Evolutionary conservation across 2,329 filamentous ascomycete genomes (phyloP), one percentile per base, ranked within the genome.

Genomic region (Trichoderma atroviride): DNA sequence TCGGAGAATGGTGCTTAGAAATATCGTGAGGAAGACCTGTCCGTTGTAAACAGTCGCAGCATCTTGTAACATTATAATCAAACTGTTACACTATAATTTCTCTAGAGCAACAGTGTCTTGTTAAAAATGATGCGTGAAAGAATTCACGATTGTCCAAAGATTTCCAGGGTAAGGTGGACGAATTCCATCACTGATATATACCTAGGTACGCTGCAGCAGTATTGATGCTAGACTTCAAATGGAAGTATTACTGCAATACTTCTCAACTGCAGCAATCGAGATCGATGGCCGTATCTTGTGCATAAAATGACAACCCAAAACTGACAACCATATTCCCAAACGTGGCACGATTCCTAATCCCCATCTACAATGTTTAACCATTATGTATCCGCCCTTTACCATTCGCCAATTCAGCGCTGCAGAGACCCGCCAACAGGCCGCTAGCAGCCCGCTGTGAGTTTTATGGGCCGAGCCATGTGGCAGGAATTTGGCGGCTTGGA

Each of bases 401-500:
- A 50, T 24, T 43, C 40, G 40, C 40, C 40, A 43, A 56, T 52
- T 6, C 1, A 37, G 24, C 5, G 60, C 37, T 3, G 50, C 24
- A 19, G 7, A 55, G 53, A 66, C 63, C 31, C 31, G 62, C 71
- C 69, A 60, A 70, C 58, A 69, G 56, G 56, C 47, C 31, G 31
- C 56, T 60, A 56, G 29, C 67, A 70, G 69, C 58, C 50, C 24
- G 47, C 57, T 35, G 14, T 52, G 33, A 22, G 27, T 47, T 43
- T 22, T 60, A 61, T 33, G 58, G 58, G 58, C 16, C 10, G 58
- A 61, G 58, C 43, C 43, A 47, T 29, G 33, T 33, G 33, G 27
- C 24, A 50, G 29, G 40, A 50, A 50, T 50, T 50, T 24, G 47
- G 47, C 22, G 22, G 47, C n/a, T 50, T 13, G 47, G n/a, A 50